Evolutionary conservation across 768 basidiomycete species (phyloP).

Genomic region (Lactifluus pinguis): DNA sequence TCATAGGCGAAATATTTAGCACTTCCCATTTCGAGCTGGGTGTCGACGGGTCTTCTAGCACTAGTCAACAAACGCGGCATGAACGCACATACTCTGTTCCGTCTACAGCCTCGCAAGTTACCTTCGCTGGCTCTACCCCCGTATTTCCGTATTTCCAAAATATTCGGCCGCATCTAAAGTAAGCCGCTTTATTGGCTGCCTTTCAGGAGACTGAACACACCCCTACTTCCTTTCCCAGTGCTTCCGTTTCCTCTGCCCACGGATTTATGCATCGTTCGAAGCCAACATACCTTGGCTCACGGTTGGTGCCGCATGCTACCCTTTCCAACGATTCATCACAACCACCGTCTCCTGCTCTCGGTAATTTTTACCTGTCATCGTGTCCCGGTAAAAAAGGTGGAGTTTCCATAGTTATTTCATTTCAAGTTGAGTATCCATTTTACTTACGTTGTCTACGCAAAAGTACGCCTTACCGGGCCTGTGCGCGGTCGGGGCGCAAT

Average conservation of each 20-base stretch:
- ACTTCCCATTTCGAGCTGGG: constrained; percentile 9
- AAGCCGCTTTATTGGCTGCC: background rate
- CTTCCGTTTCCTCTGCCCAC: background rate
- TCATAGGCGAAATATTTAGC: constrained; percentile 19
- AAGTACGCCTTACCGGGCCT: constrained; percentile 67
- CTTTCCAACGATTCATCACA: background rate
- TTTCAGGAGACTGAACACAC: background rate
- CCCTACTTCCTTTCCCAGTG: background rate
- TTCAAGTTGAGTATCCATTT: background rate
- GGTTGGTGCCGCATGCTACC: background rate
- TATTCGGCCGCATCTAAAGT: constrained; percentile 5
- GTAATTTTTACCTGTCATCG: constrained; percentile 84
- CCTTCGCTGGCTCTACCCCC: background rate
- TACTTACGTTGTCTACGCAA: background rate
- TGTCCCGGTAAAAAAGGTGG: constrained; percentile 93
- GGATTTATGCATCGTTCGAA: constrained; percentile 2
- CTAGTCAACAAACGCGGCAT: constrained; percentile 7
- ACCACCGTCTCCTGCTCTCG: constrained; percentile 32
- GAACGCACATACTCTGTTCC: constrained; percentile 19
- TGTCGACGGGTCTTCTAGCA: background rate
- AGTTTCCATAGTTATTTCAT: background rate
- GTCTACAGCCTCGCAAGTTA: constrained; percentile 1
- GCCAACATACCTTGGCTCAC: background rate
- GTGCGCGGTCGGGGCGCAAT: constrained; percentile 74
- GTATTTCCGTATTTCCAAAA: background rate